Conservation (phyloP, 768 basidiomycete species). For the Mycena metata region DNA sequence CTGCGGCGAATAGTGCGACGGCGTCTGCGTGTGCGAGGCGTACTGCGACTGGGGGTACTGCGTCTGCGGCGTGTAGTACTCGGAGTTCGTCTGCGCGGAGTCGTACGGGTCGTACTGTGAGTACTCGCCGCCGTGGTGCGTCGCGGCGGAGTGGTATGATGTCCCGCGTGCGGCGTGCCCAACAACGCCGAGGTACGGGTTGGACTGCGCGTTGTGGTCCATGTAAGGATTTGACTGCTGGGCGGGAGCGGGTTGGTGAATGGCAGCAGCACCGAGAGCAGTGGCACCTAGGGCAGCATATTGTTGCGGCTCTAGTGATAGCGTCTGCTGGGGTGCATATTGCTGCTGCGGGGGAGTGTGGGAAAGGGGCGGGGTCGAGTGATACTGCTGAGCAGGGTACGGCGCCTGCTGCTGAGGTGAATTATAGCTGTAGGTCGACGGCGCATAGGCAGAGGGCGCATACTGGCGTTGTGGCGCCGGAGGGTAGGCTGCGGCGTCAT, state of each 20-base stretch:
- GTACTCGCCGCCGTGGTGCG: constrained; percentile 62
- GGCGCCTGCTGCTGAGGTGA: constrained; percentile 42
- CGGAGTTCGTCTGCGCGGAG: constrained; percentile 33
- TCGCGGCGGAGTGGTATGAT: constrained; percentile 68
- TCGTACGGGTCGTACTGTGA: constrained; percentile 67
- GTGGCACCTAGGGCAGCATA: constrained; percentile 40
- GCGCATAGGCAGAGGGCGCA: constrained; percentile 45
- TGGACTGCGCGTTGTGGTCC: constrained; percentile 44
- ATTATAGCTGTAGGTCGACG: constrained; percentile 47
- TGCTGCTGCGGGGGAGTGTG: constrained; percentile 45
- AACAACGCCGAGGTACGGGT: constrained; percentile 56
- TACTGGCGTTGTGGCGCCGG: constrained; percentile 57
- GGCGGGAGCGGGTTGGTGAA: constrained; percentile 11
- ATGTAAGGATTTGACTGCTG: constrained; percentile 50
- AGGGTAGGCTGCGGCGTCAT: constrained; percentile 51
- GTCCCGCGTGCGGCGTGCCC: constrained; percentile 63
- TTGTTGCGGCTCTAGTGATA: constrained; percentile 45
- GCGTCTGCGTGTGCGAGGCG: constrained; percentile 39
- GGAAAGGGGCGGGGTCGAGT: constrained; percentile 46
- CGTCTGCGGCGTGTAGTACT: constrained; percentile 46
- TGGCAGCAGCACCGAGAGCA: background rate
- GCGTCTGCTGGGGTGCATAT: constrained; percentile 54
- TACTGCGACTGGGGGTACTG: constrained; percentile 42
- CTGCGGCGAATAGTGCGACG: constrained; percentile 41
- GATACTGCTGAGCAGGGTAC: constrained; percentile 38